These are phyloP conservation scores for Vicia villosa DNA, from an alignment of 306 rosid genomes.

Conservation along the genomic window DNA sequence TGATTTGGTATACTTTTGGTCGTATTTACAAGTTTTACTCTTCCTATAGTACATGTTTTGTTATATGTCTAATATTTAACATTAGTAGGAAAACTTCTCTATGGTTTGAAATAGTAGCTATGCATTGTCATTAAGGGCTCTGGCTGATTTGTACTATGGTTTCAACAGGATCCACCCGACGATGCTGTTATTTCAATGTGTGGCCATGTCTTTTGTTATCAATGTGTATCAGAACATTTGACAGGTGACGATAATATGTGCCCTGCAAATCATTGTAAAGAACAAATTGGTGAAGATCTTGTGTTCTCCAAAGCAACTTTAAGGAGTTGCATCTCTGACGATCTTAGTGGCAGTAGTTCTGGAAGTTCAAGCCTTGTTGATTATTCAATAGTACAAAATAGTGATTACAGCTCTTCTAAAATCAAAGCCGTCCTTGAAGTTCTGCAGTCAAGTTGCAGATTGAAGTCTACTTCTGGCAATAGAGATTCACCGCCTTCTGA, in stretches of 20 bases:
- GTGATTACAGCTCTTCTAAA: slow-evolving; percentile 80
- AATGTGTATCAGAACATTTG: slow-evolving; percentile 83
- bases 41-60: slow-evolving; percentile 33
- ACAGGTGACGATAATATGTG: slow-evolving; percentile 79
- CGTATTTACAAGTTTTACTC: not conserved
- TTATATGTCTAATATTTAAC: slow-evolving; percentile 21
- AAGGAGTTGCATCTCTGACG: slow-evolving; percentile 69
- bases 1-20: slow-evolving; percentile 32
- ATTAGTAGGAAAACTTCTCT: slow-evolving; percentile 15
- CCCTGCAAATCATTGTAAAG: slow-evolving; percentile 74
- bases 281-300: slow-evolving; percentile 63
- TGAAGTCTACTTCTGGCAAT: slow-evolving; percentile 36
- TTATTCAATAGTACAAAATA: slow-evolving; percentile 59
- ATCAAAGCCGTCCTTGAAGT: slow-evolving; percentile 84
- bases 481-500: slow-evolving; percentile 44
- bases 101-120: not conserved
- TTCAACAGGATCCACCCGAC: slow-evolving; percentile 89
- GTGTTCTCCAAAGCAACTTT: slow-evolving; percentile 82
- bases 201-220: slow-evolving; percentile 93
- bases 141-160: slow-evolving; percentile 40
- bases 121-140: slow-evolving; percentile 22
- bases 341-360: slow-evolving; percentile 52
- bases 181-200: slow-evolving; percentile 86
- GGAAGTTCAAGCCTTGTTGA: slow-evolving; percentile 44
- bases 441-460: slow-evolving; percentile 53